Evolutionary conservation across 495 filamentous ascomycete species (phyloP).

Genomic region (Xeromyces bisporus): DNA sequence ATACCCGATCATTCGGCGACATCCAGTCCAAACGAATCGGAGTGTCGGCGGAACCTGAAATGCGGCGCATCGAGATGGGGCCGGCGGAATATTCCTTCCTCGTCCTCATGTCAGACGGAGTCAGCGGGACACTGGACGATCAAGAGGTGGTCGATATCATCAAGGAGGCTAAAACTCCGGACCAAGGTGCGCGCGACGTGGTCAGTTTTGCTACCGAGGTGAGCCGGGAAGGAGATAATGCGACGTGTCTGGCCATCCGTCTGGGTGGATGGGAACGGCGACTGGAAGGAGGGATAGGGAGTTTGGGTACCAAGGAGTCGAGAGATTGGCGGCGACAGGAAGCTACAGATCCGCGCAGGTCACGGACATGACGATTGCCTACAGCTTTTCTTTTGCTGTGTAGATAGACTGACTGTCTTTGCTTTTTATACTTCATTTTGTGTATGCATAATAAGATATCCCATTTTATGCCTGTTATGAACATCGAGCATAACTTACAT

Average conservation of each 20-base stretch:
- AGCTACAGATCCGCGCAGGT: constrained; percentile 65
- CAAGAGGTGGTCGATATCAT: constrained; percentile 93
- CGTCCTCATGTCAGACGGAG: constrained; percentile 74
- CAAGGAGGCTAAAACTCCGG: constrained; percentile 82
- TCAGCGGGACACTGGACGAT: constrained; percentile 65
- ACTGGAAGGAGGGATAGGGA: constrained; percentile 71
- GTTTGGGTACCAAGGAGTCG: constrained; percentile 76
- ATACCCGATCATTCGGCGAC: constrained; percentile 87
- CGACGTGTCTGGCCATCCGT: constrained; percentile 81
- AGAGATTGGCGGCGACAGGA: constrained; percentile 72
- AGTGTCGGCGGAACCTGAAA: constrained; percentile 83
- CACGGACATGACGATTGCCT: constrained; percentile 36
- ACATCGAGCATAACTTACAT: no score
- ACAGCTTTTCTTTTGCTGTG: no score
- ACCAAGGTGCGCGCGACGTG: constrained; percentile 61
- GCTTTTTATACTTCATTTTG: no score
- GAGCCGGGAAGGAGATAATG: constrained; percentile 70
- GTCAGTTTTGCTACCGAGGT: constrained; percentile 81
- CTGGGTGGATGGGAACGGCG: constrained; percentile 92
- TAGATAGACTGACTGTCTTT: no score
- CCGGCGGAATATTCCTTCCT: constrained; percentile 78
- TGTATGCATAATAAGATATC: no score
- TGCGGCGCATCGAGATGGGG: constrained; percentile 51
- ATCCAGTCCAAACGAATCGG: constrained; percentile 80
- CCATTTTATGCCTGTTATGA: no score